Conservation (phyloP, 306 rosid species). For the Inga laurina region DNA sequence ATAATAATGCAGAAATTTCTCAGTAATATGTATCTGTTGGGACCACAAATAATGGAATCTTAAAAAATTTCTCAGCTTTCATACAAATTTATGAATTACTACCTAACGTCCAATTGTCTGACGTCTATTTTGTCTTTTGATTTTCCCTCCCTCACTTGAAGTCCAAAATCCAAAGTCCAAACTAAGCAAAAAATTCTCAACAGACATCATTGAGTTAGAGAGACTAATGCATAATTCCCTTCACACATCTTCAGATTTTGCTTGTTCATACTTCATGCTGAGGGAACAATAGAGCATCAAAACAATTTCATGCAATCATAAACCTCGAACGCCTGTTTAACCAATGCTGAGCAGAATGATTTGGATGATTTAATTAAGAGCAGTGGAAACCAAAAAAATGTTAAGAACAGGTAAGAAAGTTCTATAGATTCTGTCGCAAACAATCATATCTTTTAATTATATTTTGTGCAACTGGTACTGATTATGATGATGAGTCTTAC, state of each 20-base stretch:
- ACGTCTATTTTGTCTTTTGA: not conserved
- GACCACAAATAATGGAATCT: constrained; percentile 42
- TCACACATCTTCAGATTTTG: not conserved
- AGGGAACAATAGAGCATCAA: not conserved
- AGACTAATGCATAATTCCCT: not conserved
- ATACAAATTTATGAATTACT: constrained; percentile 2
- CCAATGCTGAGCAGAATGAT: not conserved
- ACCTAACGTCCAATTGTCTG: constrained; percentile 28
- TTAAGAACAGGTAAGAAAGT: not conserved
- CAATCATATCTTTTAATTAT: not conserved
- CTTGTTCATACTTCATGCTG: not conserved
- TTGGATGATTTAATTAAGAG: not conserved
- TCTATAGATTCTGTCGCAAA: not conserved
- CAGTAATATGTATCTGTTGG: constrained; percentile 23
- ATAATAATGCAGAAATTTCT: constrained; percentile 7
- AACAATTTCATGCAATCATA: not conserved
- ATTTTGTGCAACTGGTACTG: not conserved
- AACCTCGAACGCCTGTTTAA: not conserved
- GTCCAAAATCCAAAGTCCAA: not conserved
- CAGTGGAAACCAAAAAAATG: not conserved
- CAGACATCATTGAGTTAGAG: not conserved
- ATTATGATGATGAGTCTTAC: not conserved
- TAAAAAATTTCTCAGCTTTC: constrained; percentile 24
- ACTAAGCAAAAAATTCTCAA: not conserved
- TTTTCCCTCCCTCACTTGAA: not conserved